A percentile compares a stretch with the other conserved stretches of the same genome.
phyloP scores from a whole-genome alignment of 345 rosid species.

The Tarenaya hassleriana region DNA sequence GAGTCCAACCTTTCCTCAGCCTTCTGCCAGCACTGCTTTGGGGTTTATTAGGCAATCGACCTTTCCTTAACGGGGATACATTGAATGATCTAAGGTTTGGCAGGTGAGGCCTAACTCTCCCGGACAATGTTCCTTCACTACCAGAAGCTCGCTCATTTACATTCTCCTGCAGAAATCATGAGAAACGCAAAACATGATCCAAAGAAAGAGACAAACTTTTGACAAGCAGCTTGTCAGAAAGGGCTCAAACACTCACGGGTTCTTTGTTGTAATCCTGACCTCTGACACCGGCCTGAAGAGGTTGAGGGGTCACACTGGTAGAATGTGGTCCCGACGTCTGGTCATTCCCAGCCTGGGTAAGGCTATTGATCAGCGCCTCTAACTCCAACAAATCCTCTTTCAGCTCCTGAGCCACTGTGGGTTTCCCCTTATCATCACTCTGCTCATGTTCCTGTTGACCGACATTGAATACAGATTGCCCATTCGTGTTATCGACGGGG shows the following conservation, averaged over 20 bases:
- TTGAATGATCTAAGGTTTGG: conserved; percentile 9
- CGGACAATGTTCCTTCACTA: conserved; percentile 21
- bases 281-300: background rate
- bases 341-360: too few relatives aligned
- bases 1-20: conserved; percentile 15
- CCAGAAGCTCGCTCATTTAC: conserved; percentile 14
- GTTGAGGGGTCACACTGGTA: too few relatives aligned
- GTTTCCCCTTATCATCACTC: too few relatives aligned
- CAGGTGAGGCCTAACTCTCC: conserved; percentile 25
- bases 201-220: conserved; percentile 5
- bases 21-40: conserved; percentile 1
- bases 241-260: conserved; percentile 9
- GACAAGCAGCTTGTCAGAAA: background rate
- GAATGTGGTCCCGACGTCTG: too few relatives aligned
- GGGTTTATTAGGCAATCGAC: background rate
- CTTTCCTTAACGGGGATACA: conserved; percentile 21
- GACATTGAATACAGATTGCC: conserved; percentile 9
- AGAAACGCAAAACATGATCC: conserved; percentile 17
- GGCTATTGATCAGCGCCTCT: too few relatives aligned
- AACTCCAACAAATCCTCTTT: too few relatives aligned
- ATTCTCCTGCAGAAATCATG: conserved; percentile 16
- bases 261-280: conserved; percentile 13
- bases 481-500: conserved; percentile 1
- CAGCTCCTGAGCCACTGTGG: too few relatives aligned
- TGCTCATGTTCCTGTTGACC: background rate